Evolutionary conservation across 352 stramenopile species (phyloP).

Genomic region (Globisporangium rhizosaccharum): DNA sequence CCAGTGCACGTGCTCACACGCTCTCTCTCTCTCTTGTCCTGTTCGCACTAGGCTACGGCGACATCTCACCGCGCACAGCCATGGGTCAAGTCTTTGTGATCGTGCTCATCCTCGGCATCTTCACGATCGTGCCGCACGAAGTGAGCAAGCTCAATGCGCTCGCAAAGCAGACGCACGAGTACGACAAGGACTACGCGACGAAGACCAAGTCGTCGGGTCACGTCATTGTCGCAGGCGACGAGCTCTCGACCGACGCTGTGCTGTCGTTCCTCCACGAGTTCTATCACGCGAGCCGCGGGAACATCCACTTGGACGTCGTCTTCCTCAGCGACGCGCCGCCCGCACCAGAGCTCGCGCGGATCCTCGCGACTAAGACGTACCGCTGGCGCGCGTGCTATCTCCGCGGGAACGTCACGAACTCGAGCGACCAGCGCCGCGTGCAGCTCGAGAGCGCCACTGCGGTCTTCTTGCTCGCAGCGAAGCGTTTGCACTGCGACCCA

Average conservation of each 20-base stretch:
- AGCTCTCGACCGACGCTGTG: constrained; percentile 33
- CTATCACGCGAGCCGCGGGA: constrained; percentile 54
- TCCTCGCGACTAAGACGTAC: constrained; percentile 47
- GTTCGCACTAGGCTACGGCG: constrained; percentile 43
- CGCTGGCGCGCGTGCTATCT: constrained; percentile 42
- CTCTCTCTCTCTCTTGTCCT: background rate
- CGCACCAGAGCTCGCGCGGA: constrained; percentile 23
- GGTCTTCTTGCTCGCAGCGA: constrained; percentile 61
- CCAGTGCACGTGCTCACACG: background rate
- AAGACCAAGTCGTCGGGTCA: constrained; percentile 42
- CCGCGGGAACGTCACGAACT: constrained; percentile 39
- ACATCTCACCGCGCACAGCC: constrained; percentile 43
- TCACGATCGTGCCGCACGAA: constrained; percentile 57
- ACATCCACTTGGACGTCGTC: constrained; percentile 58
- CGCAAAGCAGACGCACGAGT: constrained; percentile 48
- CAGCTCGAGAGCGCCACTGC: constrained; percentile 40
- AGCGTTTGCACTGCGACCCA: constrained; percentile 17
- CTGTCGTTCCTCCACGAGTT: constrained; percentile 70
- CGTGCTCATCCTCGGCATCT: constrained; percentile 58
- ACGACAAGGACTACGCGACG: constrained; percentile 45
- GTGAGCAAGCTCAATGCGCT: constrained; percentile 57
- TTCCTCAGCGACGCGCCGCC: constrained; percentile 48
- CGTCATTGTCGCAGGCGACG: constrained; percentile 51
- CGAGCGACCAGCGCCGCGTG: constrained; percentile 40
- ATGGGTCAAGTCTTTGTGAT: constrained; percentile 69